These are phyloP conservation scores for Abrus precatorius DNA, from an alignment of 306 rosid species.

Conservation along the genomic window DNA sequence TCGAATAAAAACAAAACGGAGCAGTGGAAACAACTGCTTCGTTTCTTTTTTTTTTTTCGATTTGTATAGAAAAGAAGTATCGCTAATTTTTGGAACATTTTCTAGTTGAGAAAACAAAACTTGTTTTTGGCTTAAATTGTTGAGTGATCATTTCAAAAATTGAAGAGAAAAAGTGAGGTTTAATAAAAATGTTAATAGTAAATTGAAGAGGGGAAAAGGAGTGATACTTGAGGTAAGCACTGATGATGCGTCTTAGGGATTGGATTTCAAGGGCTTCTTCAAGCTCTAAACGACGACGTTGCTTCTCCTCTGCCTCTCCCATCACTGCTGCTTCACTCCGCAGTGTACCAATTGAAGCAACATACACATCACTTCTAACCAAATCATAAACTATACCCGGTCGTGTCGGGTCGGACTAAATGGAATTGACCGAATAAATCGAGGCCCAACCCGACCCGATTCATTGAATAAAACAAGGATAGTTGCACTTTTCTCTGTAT, in stretches of 20 bases:
- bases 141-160: background rate
- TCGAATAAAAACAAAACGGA: background rate
- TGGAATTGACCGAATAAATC: no score
- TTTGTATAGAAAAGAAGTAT: no score
- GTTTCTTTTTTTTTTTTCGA: no score
- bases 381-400: background rate
- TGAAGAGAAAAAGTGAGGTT: background rate
- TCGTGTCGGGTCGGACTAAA: background rate
- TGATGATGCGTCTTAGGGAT: constrained; percentile 87
- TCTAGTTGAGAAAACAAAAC: background rate
- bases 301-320: constrained; percentile 68
- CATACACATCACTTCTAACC: no score
- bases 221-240: constrained; percentile 90
- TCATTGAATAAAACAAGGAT: no score
- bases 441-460: background rate
- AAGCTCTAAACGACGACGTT: constrained; percentile 70
- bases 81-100: no score
- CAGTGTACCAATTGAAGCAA: constrained; percentile 3
- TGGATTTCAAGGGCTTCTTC: constrained; percentile 94
- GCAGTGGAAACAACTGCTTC: background rate
- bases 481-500: no score
- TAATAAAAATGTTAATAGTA: background rate
- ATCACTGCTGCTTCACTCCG: constrained; percentile 40
- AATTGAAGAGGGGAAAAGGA: constrained; percentile 14
- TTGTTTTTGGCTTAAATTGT: background rate